These are phyloP conservation scores for Neohortaea acidophila DNA, from an alignment of 495 filamentous ascomycete species.

Conservation along the genomic window DNA sequence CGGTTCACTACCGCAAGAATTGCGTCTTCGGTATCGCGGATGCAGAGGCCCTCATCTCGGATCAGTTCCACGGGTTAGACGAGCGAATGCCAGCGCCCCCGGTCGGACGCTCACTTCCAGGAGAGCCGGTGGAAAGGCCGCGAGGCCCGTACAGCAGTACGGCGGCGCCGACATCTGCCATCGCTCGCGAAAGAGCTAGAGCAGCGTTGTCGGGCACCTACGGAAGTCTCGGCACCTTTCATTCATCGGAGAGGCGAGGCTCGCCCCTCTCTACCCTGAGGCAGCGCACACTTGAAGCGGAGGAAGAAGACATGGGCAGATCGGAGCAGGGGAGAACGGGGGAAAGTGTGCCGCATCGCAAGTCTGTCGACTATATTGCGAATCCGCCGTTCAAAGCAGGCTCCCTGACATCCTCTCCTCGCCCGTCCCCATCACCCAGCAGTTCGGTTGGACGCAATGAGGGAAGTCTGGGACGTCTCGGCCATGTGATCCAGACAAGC, in stretches of 20 bases:
- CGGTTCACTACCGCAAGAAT: slow-evolving; percentile 69
- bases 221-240: slow-evolving; percentile 85
- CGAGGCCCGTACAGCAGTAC: slow-evolving; percentile 63
- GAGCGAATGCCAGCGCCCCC: slow-evolving; percentile 53
- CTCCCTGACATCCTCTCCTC: slow-evolving; percentile 22
- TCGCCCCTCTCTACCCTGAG: slow-evolving; percentile 1
- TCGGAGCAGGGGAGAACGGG: background rate
- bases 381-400: slow-evolving; percentile 52
- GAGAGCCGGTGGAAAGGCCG: slow-evolving; percentile 18
- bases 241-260: slow-evolving; percentile 22
- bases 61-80: slow-evolving; percentile 86
- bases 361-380: background rate
- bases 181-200: slow-evolving; percentile 40
- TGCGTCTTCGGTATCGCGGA: slow-evolving; percentile 87
- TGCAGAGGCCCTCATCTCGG: slow-evolving; percentile 77
- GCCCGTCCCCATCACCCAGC: slow-evolving; percentile 39
- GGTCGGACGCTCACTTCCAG: slow-evolving; percentile 29
- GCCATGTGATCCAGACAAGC: too few relatives aligned
- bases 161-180: slow-evolving; percentile 32
- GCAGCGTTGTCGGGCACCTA: slow-evolving; percentile 51
- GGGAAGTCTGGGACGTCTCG: too few relatives aligned
- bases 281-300: background rate
- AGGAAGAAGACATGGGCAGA: background rate
- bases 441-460: too few relatives aligned
- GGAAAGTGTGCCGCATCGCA: background rate